These are phyloP conservation scores for Seminavis robusta DNA, from an alignment of 108 stramenopile genomes.

Conservation along the genomic window DNA sequence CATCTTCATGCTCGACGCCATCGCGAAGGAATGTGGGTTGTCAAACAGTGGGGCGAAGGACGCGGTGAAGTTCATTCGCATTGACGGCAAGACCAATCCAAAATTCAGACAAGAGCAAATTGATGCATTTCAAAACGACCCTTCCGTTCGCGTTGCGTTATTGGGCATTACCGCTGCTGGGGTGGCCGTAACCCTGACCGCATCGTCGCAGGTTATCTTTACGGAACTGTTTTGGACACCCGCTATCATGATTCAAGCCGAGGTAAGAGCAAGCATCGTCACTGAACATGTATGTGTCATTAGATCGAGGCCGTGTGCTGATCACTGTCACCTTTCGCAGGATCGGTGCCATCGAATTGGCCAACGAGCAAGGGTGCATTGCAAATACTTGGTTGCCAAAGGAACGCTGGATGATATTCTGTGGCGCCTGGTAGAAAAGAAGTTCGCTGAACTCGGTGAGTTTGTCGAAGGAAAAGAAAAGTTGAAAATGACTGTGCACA, in stretches of 20 bases:
- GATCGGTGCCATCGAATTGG: constrained; percentile 96
- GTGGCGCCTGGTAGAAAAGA: constrained; percentile 85
- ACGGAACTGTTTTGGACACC: constrained; percentile 98
- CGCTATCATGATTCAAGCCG: constrained; percentile 96
- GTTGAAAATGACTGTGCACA: constrained; percentile 71
- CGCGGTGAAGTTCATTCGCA: constrained; percentile 72
- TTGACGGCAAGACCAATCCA: constrained; percentile 90
- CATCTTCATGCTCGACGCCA: constrained; percentile 80
- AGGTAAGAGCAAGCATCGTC: constrained; percentile 63
- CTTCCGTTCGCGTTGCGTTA: constrained; percentile 78
- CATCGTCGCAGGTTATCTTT: constrained; percentile 95
- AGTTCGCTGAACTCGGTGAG: constrained; percentile 81
- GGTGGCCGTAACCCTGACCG: constrained; percentile 96
- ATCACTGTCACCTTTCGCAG: neutral
- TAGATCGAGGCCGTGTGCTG: neutral
- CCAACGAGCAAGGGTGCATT: constrained; percentile 82
- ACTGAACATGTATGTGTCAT: neutral
- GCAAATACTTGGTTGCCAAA: constrained; percentile 85
- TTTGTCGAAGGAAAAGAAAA: constrained; percentile 90
- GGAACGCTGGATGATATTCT: constrained; percentile 87
- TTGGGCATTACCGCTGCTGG: constrained; percentile 97
- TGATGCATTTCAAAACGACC: constrained; percentile 85
- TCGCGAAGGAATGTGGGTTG: constrained; percentile 47
- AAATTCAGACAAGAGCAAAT: constrained; percentile 92
- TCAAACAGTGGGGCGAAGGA: constrained; percentile 38